Evolutionary conservation across 192 early-diverging fungal genomes (phyloP), one percentile per base, ranked within the genome.

Genomic region (Podila epicladia): DNA sequence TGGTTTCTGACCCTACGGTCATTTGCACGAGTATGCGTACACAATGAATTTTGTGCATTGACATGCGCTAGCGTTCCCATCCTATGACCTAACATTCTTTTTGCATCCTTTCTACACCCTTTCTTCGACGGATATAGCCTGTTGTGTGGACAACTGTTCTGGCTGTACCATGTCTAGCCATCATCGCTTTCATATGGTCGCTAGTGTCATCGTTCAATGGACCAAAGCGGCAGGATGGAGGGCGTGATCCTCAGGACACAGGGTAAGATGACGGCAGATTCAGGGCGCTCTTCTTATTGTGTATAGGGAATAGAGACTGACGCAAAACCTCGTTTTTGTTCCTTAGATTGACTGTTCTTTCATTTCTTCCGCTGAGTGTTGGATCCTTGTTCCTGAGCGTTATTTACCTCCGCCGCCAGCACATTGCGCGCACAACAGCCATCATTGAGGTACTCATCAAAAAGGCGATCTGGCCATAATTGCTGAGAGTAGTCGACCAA

Each of bases 71-170:
- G 9, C 17, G 20, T 45, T 12, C 3, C 20, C 24, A 15, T 62
- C 3, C 17, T 11, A 19, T 57, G 11, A 32, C 35, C 41, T 64
- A 26, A 37, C 20, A 33, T 50, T 26, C 29, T 24, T 61, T 58
- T 3, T 33, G 41, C 32, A 12, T 31, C 17, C 28, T 57, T 32
- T 24, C 19, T 53, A 31, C 32, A 12, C n/a, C 17, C 28, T 57
- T 32, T 35, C 19, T 53, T 49, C 45, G 1, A 35, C 45, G 9
- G 20, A 32, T 62, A 66, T 69, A 84, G 75, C 66, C 80, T 62
- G 82, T 87, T 20, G 85, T 90, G 3, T 90, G 87, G 87, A 75
- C 79, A 9, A 88, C 86, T 3, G 71, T 90, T 9, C 64, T 83
- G 8, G 58, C 70, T 26, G 83, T 90, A 5, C 87, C 89, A 17